Base-by-base conservation (phyloP, 768 basidiomycete species). In the Naematelia encephala region DNA sequence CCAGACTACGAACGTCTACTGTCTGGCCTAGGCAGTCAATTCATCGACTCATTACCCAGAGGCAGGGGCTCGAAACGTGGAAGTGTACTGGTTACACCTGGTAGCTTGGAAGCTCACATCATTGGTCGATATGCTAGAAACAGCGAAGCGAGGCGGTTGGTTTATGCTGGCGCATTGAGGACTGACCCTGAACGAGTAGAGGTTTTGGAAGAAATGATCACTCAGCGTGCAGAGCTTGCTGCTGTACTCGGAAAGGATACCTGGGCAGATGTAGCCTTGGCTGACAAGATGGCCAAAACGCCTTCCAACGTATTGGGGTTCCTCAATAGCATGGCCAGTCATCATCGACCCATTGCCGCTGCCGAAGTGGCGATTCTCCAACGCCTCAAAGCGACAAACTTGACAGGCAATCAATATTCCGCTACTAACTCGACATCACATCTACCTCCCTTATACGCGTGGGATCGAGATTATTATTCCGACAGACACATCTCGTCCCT, bases 221-320 rank as follows among this genome's bases (percentile, higher is more conserved):
- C 81, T 29, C 85, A 86, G 45, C 84, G 96, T 26, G 90, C 86
- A 3, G 84, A 92, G 68, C 81, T 97, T 4, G 91, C 96, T 1
- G 83, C 80, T 21, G 79, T 98, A 14, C 87, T 96, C 34, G 94
- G 94, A 10, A 84, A 85, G 67, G 81, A 86, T 39, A 94, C 88
- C 64, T 98, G 85, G 79, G 91, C 87, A 0, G 85, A 90, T 60
- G 88, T 96, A 83, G 84, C 86, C 0, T 81, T 98, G 19, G 84
- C 84, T 27, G 93, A 97, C 77, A 99, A 96, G 80, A 99, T 99
- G 96, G 94, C 93, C 1, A 91, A 89, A 77, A 88, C 85, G 28
- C 93, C 94, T 53, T 89, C 89, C 30, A 91, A 97, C 75, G 94
- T 97, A 22, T 81, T 80, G 60, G 85, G 86, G 47, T 99, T 99